Conservation (phyloP, 108 stramenopile species). For the Cyclotella distinguenda region DNA sequence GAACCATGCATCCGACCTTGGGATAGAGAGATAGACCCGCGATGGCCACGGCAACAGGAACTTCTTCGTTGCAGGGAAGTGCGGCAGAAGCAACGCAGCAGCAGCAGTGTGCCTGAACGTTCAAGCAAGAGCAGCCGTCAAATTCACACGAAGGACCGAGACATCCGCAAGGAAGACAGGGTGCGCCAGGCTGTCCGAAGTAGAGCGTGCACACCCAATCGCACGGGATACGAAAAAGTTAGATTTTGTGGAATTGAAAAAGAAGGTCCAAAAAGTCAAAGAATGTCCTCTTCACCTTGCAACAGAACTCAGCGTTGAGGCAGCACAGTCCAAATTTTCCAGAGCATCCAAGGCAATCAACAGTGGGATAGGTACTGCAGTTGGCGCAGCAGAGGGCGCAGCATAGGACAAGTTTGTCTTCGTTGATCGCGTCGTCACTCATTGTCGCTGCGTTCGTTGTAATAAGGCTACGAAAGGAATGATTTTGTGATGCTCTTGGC, state of each 20-base stretch:
- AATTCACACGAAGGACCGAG: constrained; percentile 45
- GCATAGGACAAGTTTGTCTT: constrained; percentile 64
- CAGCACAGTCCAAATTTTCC: constrained; percentile 70
- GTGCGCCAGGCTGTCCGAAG: constrained; percentile 46
- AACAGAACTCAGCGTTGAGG: constrained; percentile 62
- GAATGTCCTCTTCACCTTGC: constrained; percentile 39
- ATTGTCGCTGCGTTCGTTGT: constrained; percentile 1
- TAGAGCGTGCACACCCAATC: background rate
- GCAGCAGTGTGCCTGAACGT: constrained; percentile 60
- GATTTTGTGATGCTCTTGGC: background rate
- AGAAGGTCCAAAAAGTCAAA: background rate
- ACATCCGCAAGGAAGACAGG: constrained; percentile 54
- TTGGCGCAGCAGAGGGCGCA: constrained; percentile 74
- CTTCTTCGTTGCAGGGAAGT: constrained; percentile 78
- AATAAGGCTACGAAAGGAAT: too few species aligned
- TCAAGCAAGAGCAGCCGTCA: constrained; percentile 59
- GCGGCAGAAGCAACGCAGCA: constrained; percentile 64
- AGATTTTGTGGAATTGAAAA: background rate
- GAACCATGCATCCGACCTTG: constrained; percentile 56
- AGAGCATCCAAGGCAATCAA: constrained; percentile 56
- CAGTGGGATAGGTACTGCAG: constrained; percentile 33
- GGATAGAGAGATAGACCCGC: constrained; percentile 64
- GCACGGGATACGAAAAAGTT: background rate
- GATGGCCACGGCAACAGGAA: constrained; percentile 59
- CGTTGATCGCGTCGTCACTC: constrained; percentile 66